Base-by-base conservation (phyloP, 176 grass and related monocot genomes). In the Canna indica region DNA sequence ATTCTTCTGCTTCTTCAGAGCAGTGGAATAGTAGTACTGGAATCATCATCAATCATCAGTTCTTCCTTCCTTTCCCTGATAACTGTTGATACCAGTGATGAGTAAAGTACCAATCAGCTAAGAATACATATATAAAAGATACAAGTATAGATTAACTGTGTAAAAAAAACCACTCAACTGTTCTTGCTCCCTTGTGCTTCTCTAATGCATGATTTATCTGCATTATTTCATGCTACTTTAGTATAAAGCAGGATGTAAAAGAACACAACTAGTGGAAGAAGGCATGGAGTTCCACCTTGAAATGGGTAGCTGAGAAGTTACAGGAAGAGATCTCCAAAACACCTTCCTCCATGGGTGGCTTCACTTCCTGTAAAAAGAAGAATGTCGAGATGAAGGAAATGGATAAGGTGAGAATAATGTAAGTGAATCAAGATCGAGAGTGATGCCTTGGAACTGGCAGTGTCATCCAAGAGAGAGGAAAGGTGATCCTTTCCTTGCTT, bases 391-490 rank as follows among this genome's bases (percentile, higher is more conserved):
- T 17, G 50, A 15, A 73, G 16, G 50, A 54, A 54, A 54, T 20
- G n/a, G n/a, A 44, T 11, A 44, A 44, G 41, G 13, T 47, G 22
- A 72, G 13, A 73, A 38, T 20, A 52, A n/a, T 36, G 41, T 16
- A 53, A 3, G 30, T 48, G 44, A 16, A 32, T 6, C 31, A 38
- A 73, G 60, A 36, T 33, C 7, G 25, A 62, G 36, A 54, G 16
- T 7, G 4, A 54, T 47, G 77, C 87, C 78, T 79, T 81, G 71
- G 88, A 57, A 69, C 93, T 96, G 16, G 93, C 93, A 11, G 93
- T 96, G 74, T 96, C 93, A 74, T 91, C 93, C 38, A 96, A 81
- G 61, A 85, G 84, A 22, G 85, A 82, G 25, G 79, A 70, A 58
- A 44, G 13, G 41, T 59, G 61, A 70, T 48, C 68, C 78, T 86